Percentiles rank a stretch among this genome's conserved stretches.
Conservation (phyloP, 495 filamentous ascomycete species). For the Thermothielavioides terrestris region DNA sequence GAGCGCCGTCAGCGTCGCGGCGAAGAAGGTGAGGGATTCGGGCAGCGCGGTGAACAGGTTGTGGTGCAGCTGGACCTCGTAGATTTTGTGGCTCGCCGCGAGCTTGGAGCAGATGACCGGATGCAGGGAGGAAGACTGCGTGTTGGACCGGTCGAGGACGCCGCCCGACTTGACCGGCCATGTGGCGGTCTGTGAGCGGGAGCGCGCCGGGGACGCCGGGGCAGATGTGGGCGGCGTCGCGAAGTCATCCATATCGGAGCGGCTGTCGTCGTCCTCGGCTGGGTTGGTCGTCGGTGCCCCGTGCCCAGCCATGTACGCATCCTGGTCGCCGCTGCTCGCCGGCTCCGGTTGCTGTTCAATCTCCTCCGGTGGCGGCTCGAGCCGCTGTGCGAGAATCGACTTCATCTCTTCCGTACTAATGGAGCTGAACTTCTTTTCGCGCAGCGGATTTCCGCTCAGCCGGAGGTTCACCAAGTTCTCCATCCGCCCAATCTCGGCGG, state of each 20-base stretch:
- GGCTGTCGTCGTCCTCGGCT: conserved; percentile 28
- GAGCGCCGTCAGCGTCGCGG: conserved; percentile 58
- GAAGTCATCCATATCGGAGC: conserved; percentile 65
- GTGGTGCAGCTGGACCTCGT: conserved; percentile 58
- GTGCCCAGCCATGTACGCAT: neutral
- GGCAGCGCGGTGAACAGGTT: conserved; percentile 69
- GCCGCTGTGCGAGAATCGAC: conserved; percentile 57
- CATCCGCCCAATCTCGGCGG: conserved; percentile 73
- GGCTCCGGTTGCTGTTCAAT: conserved; percentile 12
- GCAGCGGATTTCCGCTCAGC: conserved; percentile 76
- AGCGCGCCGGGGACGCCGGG: conserved; percentile 34
- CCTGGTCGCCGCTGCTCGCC: neutral
- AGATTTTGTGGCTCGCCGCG: conserved; percentile 38
- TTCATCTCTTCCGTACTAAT: conserved; percentile 80
- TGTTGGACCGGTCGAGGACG: conserved; percentile 63
- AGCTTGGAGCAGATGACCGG: conserved; percentile 44
- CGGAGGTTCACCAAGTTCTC: conserved; percentile 61
- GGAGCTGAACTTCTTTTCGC: conserved; percentile 73
- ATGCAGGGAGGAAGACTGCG: conserved; percentile 47
- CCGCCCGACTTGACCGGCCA: conserved; percentile 66
- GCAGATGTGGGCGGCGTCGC: conserved; percentile 45
- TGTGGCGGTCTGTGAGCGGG: conserved; percentile 33
- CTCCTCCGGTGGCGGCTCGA: conserved; percentile 46
- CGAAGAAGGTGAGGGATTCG: conserved; percentile 55
- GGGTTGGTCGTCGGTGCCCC: neutral